Conservation (phyloP, 176 grass and related monocot genomes). For the Stipa capillata region DNA sequence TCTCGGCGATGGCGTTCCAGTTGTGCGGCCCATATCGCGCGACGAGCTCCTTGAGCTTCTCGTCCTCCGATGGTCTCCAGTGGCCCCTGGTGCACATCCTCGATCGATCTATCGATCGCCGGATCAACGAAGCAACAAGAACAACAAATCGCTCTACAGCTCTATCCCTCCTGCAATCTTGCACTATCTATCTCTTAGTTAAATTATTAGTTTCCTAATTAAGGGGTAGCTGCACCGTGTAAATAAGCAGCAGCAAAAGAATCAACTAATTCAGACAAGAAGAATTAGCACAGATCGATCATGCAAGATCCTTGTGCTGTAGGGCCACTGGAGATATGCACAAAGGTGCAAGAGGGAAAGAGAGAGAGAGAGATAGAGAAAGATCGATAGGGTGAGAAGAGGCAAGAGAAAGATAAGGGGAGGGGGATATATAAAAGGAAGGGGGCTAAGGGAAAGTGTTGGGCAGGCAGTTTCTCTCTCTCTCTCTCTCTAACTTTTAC, state of each 20-base stretch:
- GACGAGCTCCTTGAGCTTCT: constrained; percentile 81
- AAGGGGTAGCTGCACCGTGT: neutral
- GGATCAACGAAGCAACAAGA: neutral
- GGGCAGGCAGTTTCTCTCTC: neutral
- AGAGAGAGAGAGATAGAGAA: neutral
- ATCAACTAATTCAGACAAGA: neutral
- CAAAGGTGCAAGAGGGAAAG: neutral
- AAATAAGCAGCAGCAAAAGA: constrained; percentile 27
- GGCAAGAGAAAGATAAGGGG: constrained; percentile 27
- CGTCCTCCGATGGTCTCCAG: constrained; percentile 88
- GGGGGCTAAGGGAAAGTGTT: constrained; percentile 28
- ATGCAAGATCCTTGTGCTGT: neutral
- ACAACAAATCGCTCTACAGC: neutral
- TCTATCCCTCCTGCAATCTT: constrained; percentile 3
- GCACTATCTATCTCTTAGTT: neutral
- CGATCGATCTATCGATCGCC: neutral
- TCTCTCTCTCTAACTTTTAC: neutral
- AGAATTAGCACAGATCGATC: constrained; percentile 11
- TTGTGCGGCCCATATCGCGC: constrained; percentile 68
- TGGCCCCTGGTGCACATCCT: constrained; percentile 91
- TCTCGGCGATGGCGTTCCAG: constrained; percentile 91
- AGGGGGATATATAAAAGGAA: constrained; percentile 34
- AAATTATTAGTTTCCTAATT: neutral
- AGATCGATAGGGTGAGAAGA: constrained; percentile 20
- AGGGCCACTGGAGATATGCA: neutral